Conservation (phyloP, 306 rosid genomes). For the Fragaria nilgerrensis region DNA sequence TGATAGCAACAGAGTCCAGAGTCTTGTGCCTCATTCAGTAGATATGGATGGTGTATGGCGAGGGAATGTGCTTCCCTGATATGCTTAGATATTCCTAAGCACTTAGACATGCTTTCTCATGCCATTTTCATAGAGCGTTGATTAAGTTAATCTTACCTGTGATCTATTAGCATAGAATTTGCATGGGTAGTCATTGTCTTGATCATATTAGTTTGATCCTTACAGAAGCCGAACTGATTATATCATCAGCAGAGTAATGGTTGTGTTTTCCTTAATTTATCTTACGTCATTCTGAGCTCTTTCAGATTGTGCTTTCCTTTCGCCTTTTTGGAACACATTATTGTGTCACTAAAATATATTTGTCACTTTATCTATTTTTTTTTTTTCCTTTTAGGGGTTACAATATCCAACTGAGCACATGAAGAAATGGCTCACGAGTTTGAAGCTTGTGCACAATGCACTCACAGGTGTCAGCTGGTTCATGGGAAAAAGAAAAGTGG, state of each 20-base stretch:
- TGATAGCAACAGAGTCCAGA: background rate
- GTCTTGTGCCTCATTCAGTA: background rate
- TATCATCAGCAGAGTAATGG: background rate
- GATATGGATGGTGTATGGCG: background rate
- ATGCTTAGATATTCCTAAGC: background rate
- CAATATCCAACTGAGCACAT: background rate
- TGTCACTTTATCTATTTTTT: background rate
- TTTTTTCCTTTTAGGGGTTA: background rate
- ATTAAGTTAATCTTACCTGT: background rate
- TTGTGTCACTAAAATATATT: background rate
- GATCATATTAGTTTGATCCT: background rate
- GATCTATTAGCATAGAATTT: background rate
- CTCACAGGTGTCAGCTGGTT: constrained; percentile 30
- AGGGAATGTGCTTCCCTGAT: background rate
- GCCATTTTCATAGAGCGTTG: background rate
- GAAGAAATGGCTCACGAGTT: constrained; percentile 34
- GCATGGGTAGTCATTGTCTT: background rate
- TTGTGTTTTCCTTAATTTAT: background rate
- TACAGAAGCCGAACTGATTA: background rate
- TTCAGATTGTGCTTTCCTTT: background rate
- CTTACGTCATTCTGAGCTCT: background rate
- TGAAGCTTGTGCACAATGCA: constrained; percentile 41
- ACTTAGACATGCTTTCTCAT: background rate
- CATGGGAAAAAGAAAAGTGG: constrained; percentile 35
- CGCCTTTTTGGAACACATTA: background rate